These are phyloP conservation scores for Miscanthus lutarioriparius DNA, from an alignment of 176 grass and related monocot species.

Conservation along the genomic window DNA sequence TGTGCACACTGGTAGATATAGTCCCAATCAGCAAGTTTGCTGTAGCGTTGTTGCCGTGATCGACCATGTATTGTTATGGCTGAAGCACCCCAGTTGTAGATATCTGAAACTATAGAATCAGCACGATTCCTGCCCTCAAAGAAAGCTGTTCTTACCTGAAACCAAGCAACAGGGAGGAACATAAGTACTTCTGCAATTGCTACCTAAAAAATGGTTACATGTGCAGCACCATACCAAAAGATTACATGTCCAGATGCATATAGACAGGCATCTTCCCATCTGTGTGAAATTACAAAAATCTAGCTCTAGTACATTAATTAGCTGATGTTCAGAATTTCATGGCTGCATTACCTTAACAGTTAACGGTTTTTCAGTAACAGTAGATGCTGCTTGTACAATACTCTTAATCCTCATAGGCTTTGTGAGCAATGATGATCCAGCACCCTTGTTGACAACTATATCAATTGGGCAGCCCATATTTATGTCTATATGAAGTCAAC, in stretches of 20 bases:
- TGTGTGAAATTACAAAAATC: background rate
- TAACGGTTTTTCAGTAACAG: constrained; percentile 61
- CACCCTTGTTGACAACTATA: constrained; percentile 82
- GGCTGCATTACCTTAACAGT: constrained; percentile 71
- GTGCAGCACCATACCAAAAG: constrained; percentile 3
- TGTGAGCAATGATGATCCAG: constrained; percentile 78
- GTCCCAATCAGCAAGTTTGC: constrained; percentile 94
- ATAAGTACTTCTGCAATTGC: background rate
- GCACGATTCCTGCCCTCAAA: constrained; percentile 94
- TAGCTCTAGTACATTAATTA: background rate
- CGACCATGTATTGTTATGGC: constrained; percentile 91
- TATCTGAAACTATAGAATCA: constrained; percentile 85
- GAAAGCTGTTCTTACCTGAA: constrained; percentile 90
- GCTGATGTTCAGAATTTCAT: constrained; percentile 2
- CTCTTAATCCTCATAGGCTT: constrained; percentile 89
- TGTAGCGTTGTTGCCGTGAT: constrained; percentile 93
- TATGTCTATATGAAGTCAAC: constrained; percentile 93
- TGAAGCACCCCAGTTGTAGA: constrained; percentile 72
- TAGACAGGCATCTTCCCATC: background rate
- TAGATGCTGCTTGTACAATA: constrained; percentile 75
- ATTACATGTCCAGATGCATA: background rate
- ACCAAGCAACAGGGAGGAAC: constrained; percentile 14
- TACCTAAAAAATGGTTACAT: background rate
- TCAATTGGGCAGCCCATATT: constrained; percentile 99
- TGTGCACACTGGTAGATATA: constrained; percentile 85